Percentiles rank a stretch among this genome's conserved stretches.
These are phyloP conservation scores for Magnolia kwangsiensis DNA, from an alignment of 164 flowering plant genomes.

Conservation along the genomic window DNA sequence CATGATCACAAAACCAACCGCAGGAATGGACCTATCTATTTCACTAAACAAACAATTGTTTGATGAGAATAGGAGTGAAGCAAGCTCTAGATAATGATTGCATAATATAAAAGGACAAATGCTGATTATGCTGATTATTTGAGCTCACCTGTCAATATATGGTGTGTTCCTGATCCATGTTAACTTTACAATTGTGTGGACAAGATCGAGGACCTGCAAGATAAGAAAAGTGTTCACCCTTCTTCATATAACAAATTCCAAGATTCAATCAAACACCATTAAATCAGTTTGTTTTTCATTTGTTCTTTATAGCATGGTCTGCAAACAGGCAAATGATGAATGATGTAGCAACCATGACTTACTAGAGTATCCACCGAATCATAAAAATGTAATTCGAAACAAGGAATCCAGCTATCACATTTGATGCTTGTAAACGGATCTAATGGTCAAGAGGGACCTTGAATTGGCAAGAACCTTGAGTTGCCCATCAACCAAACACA, in stretches of 20 bases:
- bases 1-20: neutral
- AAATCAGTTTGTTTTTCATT: neutral
- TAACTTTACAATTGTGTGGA: slow-evolving; percentile 45
- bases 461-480: too few relatives aligned
- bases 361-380: neutral
- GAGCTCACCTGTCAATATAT: slow-evolving; percentile 47
- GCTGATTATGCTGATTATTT: slow-evolving; percentile 4
- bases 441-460: too few relatives aligned
- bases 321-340: neutral
- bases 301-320: neutral
- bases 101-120: neutral
- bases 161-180: slow-evolving; percentile 91
- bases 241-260: neutral
- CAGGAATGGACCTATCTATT: neutral
- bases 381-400: neutral
- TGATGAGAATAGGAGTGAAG: neutral
- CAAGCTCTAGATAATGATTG: neutral
- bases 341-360: neutral
- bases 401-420: neutral
- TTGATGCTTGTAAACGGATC: too few relatives aligned
- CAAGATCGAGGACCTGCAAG: slow-evolving; percentile 64
- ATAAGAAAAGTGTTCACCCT: neutral
- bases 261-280: neutral
- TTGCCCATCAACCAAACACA: too few relatives aligned
- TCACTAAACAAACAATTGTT: too few relatives aligned